A percentile compares a stretch with the other conserved stretches of the same genome.
Conservation (phyloP, 495 filamentous ascomycete genomes). For the Podospora conica region DNA sequence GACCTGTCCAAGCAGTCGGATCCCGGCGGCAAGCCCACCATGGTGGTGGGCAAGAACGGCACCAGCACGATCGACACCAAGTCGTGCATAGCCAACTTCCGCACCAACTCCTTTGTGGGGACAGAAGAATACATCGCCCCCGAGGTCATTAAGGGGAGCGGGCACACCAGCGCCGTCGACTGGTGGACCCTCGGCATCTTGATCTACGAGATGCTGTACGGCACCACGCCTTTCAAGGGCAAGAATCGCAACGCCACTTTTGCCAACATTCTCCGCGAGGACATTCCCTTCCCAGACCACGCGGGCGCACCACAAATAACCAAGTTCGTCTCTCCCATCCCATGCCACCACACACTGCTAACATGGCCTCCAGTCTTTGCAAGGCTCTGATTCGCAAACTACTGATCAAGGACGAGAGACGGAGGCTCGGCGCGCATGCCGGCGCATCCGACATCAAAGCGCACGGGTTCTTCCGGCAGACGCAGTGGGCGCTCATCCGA, state of each 20-base stretch:
- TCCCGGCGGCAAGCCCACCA: constrained; percentile 89
- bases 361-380: constrained; percentile 58
- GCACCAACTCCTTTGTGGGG: constrained; percentile 96
- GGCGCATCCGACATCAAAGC: constrained; percentile 95
- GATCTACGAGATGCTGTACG: constrained; percentile 98
- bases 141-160: constrained; percentile 97
- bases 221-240: constrained; percentile 97
- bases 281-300: constrained; percentile 90
- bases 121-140: constrained; percentile 99
- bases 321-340: constrained; percentile 56
- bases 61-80: constrained; percentile 92
- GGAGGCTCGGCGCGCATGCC: constrained; percentile 87
- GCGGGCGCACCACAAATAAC: constrained; percentile 77
- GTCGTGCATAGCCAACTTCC: constrained; percentile 96
- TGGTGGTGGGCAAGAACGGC: constrained; percentile 85
- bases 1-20: constrained; percentile 97
- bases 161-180: constrained; percentile 95
- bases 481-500: constrained; percentile 92
- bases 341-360: neutral
- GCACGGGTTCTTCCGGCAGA: constrained; percentile 92
- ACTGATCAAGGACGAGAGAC: constrained; percentile 95
- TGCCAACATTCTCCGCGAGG: constrained; percentile 92
- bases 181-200: constrained; percentile 99
- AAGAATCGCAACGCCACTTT: constrained; percentile 98
- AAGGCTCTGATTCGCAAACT: constrained; percentile 96